phyloP scores from a whole-genome alignment of 805 yeast genomes.

The Candida xiaguanensis region DNA sequence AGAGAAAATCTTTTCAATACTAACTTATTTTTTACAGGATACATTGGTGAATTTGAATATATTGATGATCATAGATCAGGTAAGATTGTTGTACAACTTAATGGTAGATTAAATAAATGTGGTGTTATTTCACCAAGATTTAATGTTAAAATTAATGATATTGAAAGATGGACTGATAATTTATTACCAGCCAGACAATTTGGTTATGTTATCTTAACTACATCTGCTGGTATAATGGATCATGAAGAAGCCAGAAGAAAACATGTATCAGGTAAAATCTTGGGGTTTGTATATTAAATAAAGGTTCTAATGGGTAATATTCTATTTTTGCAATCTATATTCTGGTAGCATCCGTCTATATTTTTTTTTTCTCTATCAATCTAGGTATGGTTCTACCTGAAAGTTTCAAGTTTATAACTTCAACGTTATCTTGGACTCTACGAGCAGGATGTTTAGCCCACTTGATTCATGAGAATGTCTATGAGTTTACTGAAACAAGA shows the following conservation, averaged over 20 bases:
- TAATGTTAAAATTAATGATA: slow-evolving; percentile 91
- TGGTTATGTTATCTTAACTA: slow-evolving; percentile 95
- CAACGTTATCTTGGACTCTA: slow-evolving; percentile 47
- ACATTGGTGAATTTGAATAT: slow-evolving; percentile 98
- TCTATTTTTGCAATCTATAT: slow-evolving; percentile 2
- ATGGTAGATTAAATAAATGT: slow-evolving; percentile 98
- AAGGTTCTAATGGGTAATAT: background rate
- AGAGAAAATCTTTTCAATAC: background rate
- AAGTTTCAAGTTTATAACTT: slow-evolving; percentile 23
- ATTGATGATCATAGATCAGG: slow-evolving; percentile 99
- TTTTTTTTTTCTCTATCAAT: background rate
- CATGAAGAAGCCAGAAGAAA: slow-evolving; percentile 99
- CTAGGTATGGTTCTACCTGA: slow-evolving; percentile 11
- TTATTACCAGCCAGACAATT: slow-evolving; percentile 98
- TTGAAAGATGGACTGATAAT: slow-evolving; percentile 98
- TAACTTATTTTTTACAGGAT: slow-evolving; percentile 36
- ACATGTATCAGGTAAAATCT: slow-evolving; percentile 98
- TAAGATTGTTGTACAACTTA: slow-evolving; percentile 92
- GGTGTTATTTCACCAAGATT: slow-evolving; percentile 99
- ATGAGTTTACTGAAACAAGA: slow-evolving; percentile 74
- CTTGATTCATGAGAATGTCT: slow-evolving; percentile 59
- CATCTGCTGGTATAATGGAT: slow-evolving; percentile 99
- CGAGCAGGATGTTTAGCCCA: slow-evolving; percentile 66
- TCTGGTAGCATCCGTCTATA: background rate
- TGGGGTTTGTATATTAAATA: slow-evolving; percentile 89